A percentile compares a stretch with the other conserved stretches of the same genome.
phyloP scores from a whole-genome alignment of 108 stramenopile species.

The Pseudonitzschia multiseries region DNA sequence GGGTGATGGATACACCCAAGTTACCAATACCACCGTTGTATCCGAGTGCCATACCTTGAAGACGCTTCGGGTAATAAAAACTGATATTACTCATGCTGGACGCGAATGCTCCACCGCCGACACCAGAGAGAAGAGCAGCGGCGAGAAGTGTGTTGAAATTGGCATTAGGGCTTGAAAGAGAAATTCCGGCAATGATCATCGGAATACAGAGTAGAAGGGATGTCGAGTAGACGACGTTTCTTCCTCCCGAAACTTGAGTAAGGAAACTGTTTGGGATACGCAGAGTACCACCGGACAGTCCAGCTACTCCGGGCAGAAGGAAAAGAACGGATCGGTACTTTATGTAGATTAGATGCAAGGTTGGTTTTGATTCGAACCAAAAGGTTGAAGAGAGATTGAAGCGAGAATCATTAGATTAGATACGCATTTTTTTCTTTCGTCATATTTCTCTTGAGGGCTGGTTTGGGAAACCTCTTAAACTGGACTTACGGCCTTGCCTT shows the following conservation, averaged over 20 bases:
- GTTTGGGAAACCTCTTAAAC: too few relatives aligned
- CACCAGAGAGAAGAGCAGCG: conserved; percentile 23
- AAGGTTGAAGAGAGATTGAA: background rate
- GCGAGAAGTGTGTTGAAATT: conserved; percentile 25
- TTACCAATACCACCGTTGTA: conserved; percentile 36
- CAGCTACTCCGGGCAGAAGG: conserved; percentile 30
- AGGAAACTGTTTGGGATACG: conserved; percentile 38
- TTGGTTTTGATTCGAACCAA: background rate
- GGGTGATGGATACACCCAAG: conserved; percentile 24
- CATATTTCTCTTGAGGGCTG: too few relatives aligned
- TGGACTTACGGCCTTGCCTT: conserved; percentile 21
- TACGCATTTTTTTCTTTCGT: too few relatives aligned
- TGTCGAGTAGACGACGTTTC: conserved; percentile 35
- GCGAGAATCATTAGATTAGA: background rate
- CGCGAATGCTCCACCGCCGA: conserved; percentile 38
- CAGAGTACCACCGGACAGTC: conserved; percentile 40
- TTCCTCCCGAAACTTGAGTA: conserved; percentile 33
- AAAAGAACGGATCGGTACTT: conserved; percentile 32
- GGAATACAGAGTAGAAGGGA: conserved; percentile 31
- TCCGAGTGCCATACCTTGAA: conserved; percentile 29
- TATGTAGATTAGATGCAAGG: background rate
- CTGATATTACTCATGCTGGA: conserved; percentile 38
- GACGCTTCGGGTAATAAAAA: conserved; percentile 32
- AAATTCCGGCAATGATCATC: conserved; percentile 31
- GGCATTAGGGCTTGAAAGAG: conserved; percentile 15